Conservation (phyloP, 768 basidiomycete genomes). For the Boletus insuetus region DNA sequence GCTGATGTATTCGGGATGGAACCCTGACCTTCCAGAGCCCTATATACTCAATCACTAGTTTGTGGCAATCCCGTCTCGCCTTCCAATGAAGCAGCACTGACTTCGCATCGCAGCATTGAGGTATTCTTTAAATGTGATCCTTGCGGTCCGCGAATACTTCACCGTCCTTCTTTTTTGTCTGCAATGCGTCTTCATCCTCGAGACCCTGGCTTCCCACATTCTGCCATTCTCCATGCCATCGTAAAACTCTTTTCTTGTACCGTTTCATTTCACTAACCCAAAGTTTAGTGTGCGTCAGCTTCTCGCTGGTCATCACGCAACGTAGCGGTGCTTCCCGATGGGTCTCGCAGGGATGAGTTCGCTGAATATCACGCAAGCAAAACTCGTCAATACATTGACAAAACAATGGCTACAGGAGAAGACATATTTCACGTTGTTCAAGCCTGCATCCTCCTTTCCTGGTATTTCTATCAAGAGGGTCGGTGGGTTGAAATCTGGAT, state of each 20-base stretch:
- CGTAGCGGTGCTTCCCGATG: constrained; percentile 65
- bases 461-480: constrained; percentile 91
- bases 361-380: constrained; percentile 86
- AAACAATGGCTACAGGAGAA: constrained; percentile 85
- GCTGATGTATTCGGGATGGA: constrained; percentile 77
- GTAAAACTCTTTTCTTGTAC: constrained; percentile 38
- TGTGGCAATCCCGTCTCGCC: constrained; percentile 26
- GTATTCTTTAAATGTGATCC: constrained; percentile 89
- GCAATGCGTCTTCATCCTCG: constrained; percentile 78
- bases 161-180: constrained; percentile 75
- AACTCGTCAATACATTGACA: constrained; percentile 84
- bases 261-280: constrained; percentile 10
- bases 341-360: constrained; percentile 77
- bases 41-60: constrained; percentile 73
- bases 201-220: constrained; percentile 84
- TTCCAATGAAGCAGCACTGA: constrained; percentile 14
- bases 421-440: constrained; percentile 87
- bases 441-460: constrained; percentile 80
- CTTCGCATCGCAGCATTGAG: constrained; percentile 55
- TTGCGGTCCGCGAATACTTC: constrained; percentile 80
- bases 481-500: constrained; percentile 92
- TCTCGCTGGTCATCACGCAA: constrained; percentile 80
- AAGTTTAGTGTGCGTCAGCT: constrained; percentile 68
- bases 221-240: constrained; percentile 88
- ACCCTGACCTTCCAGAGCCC: constrained; percentile 80